These are phyloP conservation scores for Colletotrichum sp. DNA, from an alignment of 2,329 filamentous ascomycete genomes.

Conservation along the genomic window DNA sequence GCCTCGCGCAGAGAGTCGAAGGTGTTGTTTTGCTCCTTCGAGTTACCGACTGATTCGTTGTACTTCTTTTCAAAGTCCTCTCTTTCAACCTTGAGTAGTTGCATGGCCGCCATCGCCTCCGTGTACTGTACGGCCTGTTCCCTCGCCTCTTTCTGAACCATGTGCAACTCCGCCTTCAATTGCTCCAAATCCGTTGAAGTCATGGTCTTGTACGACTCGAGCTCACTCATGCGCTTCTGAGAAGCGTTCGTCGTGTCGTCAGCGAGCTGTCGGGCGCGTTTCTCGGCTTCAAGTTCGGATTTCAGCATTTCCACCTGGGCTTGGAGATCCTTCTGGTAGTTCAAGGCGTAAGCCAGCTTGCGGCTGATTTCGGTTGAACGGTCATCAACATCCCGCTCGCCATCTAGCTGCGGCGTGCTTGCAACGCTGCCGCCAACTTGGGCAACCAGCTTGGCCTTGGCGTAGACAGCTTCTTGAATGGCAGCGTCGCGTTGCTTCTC, in stretches of 20 bases:
- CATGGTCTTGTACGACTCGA: constrained; percentile 84
- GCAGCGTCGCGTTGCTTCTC: constrained; percentile 94
- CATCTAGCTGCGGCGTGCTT: constrained; percentile 64
- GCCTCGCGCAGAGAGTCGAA: constrained; percentile 80
- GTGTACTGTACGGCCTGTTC: constrained; percentile 81
- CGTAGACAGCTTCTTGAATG: constrained; percentile 93
- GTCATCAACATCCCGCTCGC: constrained; percentile 65
- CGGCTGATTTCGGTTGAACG: constrained; percentile 77
- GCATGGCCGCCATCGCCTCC: constrained; percentile 76
- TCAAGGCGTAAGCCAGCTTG: constrained; percentile 82
- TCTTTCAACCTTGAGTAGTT: constrained; percentile 86
- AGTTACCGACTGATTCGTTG: constrained; percentile 68
- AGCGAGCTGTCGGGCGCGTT: constrained; percentile 78
- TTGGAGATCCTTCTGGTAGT: constrained; percentile 80
- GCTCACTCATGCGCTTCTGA: constrained; percentile 80
- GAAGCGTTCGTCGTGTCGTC: constrained; percentile 87
- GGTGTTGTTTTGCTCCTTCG: constrained; percentile 72
- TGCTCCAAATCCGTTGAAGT: constrained; percentile 85
- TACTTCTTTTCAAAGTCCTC: constrained; percentile 75
- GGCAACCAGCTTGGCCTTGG: constrained; percentile 89
- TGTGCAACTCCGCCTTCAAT: constrained; percentile 83
- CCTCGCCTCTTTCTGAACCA: constrained; percentile 76
- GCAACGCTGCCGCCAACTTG: constrained; percentile 69
- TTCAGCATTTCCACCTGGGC: constrained; percentile 73
- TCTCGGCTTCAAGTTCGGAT: constrained; percentile 81